Evolutionary conservation across 495 filamentous ascomycete genomes (phyloP), one percentile per base, ranked within the genome.

Genomic region (Aspergillus sclerotioniger): DNA sequence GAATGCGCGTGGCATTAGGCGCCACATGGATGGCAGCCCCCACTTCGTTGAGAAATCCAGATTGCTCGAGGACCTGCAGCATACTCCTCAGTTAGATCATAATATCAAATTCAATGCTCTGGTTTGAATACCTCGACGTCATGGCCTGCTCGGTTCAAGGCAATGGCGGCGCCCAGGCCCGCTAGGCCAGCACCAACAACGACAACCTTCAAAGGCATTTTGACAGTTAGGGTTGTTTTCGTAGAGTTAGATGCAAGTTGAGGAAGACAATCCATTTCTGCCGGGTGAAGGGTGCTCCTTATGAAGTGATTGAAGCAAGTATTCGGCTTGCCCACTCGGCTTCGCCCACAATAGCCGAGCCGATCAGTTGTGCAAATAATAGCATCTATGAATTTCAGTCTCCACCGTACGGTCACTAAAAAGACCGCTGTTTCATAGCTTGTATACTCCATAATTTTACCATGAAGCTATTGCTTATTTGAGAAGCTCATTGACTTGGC

Each of bases 131-230:
- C 72, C 57, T 66, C 52, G 0, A 87, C 81, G 47, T 73, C 59
- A 61, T 86, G 83, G 21, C 82, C 84, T 6, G 73, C 71, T 2
- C 71, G 72, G 54, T 79, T 74, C 16, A 86, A 66, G 2, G 82
- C 79, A 19, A 84, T 75, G 7, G 83, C 82, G n/a, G 81, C 75
- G 8, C 75, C 75, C 2, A 87, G 68, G 12, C 84, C 84, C n/a
- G 76, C 74, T 16, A 85, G 77, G 9, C 83, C 83, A 15, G 82
- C 83, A 17, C 83, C 83, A 49, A 83, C 76, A 45, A 84, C 69
- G 31, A 82, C 62, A 28, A 85, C 68, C 16, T 79, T 66, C 16
- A 83, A 59, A 2, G 64, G 64, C 64, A 67, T 67, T 20, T 39
- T 57, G 17, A 39, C 13, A 15, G 5, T 6, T 6, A 1, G 2